Evolutionary conservation across 73 alveolate species (phyloP), one percentile per base, ranked within the genome.

Genomic region (Diophrys sp.): DNA sequence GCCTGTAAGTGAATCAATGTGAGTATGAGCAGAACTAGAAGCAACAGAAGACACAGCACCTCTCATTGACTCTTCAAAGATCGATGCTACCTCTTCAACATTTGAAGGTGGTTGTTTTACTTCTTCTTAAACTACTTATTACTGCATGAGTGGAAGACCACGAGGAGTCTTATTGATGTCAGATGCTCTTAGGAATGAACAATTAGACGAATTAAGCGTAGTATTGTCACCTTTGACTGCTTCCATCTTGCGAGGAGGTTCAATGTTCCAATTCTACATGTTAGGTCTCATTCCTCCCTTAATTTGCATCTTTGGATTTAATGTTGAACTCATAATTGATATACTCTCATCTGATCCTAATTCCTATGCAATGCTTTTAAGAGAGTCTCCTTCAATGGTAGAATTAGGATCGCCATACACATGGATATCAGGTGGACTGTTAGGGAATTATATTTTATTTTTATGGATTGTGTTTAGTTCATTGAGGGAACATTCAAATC

Each of bases 281-380:
- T 44, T 5, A 11, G n/a, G n/a, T 44, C 18, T 44, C 5, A 18
- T 11, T 44, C 62, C 62, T 44, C 62, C 62, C 18, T 18, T 44
- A 11, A 44, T 18, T 44, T 44, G 18, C 62, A 44, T 11, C 18
- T 44, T 44, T 11, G 62, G 62, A 18, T 44, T 44, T 44, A 44
- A 44, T 5, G 62, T 44, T 44, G 62, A 44, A 44, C 62, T 44
- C 62, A 44, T 44, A 18, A 44, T 44, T 18, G 62, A 44, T 11
- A 68, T 68, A 31, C 56, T 26, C 24, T 68, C 75, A 24, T 18
- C 54, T 26, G 34, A 25, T 26, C 75, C 54, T 26, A 68, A 55
- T 28, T 68, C 75, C 55, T 68, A 28, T 18, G 75, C 75, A 2
- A 68, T 68, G 8, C 56, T 26, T 31, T 68, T 68, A 25, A 68